Base-by-base conservation (phyloP, 2,329 filamentous ascomycete genomes). In the Fusarium incarnatum region DNA sequence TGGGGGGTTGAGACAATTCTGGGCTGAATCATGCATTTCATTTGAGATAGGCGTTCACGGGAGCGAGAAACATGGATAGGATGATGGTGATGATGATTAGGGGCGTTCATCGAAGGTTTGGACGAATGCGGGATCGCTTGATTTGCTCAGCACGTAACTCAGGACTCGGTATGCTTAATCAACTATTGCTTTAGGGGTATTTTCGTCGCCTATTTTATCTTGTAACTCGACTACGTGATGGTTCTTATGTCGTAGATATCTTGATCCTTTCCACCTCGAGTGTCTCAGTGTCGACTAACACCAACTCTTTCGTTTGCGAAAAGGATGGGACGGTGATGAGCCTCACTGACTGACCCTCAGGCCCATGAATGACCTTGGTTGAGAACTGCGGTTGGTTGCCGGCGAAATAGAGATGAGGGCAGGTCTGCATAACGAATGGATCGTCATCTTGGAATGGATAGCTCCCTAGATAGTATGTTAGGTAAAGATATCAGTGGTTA, bases 381-480 rank as follows among this genome's bases (percentile, higher is more conserved):
- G 88, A 90, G 78, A 97, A 97, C 55, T 85, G 84, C 5, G 93
- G 91, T 79, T 97, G 94, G 73, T 92, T 94, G 18, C 94, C 94
- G 2, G 92, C 91, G 78, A 99, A 93, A 82, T 94, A 98, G 32
- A 99, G 84, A 76, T 99, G 95, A 4, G 96, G 96, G 68, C 93
- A 97, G 20, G 89, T 83, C 68, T 91, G 88, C 75, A 99, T 86
- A 45, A 98, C 91, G 76, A 98, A 97, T 1, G 93, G 94, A 77
- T 99, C 97, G 52, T 94, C 88, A 20, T 96, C 92, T 80, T 98
- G 94, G 81, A 97, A 99, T 1, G 96, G 96, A 77, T 98, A 99
- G 77, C 92, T 94, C 93, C 93, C 93, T 94, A 22, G 1, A 18
- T 10, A 37, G 8, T 32, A n/a, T 12, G 60, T 77, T 50, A 78